Evolutionary conservation across 2,329 filamentous ascomycete genomes (phyloP), one percentile per base, ranked within the genome.

Genomic region (Polytolypa hystricis): DNA sequence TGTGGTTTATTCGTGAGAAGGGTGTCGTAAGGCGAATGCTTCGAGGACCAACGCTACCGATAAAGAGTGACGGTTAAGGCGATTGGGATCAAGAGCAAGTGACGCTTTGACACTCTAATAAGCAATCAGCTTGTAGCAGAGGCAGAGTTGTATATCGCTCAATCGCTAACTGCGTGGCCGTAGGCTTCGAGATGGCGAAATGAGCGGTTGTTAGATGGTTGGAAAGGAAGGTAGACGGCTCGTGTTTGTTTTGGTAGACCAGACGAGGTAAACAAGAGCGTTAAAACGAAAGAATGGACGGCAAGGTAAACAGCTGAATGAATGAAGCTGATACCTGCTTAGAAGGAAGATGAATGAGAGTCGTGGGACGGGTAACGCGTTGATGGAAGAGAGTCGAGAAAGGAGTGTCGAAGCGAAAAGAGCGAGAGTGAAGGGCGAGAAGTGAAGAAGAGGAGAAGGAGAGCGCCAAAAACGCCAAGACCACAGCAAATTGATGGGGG

Each of bases 281-380:
- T 39, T 42, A 39, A 35, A 43, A 32, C 28, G 52, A 67, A 66
- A 47, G 65, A 69, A 59, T 51, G 66, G 61, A 68, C 55, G 54
- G 64, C 70, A 60, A 58, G 53, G 58, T 59, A 60, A 62, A 58
- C 69, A 71, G 70, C 71, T 74, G 59, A 77, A 75, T 62, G 73
- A 77, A 69, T 77, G 73, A 74, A 77, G 72, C 72, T 65, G 69
- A 59, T 57, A 64, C 64, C 58, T 61, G 62, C 64, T 58, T 48
- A 41, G 45, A 43, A 46, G 5, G 35, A 25, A 42, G 39, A 38
- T 38, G 34, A 41, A 42, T 42, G 45, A 44, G 44, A 44, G 43
- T 49, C 43, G 43, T 47, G 49, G 47, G 47, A 40, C 23, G 44
- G 44, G 45, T 45, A 31, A 46, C 36, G 42, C 39, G 30, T 29